Percentiles rank a stretch among this genome's conserved stretches.
Evolutionary conservation across 306 rosid genomes (phyloP).

Genomic region (Cucurbita argyrosperma): DNA sequence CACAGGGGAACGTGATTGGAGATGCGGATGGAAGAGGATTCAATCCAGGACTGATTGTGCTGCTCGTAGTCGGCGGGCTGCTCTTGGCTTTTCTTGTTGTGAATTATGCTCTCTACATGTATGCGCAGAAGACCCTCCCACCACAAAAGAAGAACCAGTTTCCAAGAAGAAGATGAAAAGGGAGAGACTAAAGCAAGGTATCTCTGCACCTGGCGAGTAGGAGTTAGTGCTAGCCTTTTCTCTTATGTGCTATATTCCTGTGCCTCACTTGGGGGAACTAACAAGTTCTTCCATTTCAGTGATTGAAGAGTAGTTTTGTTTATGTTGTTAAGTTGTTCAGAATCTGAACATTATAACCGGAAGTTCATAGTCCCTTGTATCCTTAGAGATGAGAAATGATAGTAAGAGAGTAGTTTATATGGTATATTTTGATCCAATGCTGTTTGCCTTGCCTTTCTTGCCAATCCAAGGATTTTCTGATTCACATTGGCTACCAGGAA

Average conservation of each 20-base stretch:
- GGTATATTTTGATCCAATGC: not conserved
- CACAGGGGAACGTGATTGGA: slow-evolving; percentile 30
- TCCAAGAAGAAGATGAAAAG: slow-evolving; percentile 92
- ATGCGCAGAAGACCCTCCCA: slow-evolving; percentile 76
- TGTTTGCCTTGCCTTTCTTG: not conserved
- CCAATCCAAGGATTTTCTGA: not conserved
- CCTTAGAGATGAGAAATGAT: not conserved
- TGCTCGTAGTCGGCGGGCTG: slow-evolving; percentile 54
- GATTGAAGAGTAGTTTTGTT: not conserved
- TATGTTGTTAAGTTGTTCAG: not conserved
- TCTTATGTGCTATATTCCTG: not conserved
- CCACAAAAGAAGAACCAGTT: slow-evolving; percentile 74
- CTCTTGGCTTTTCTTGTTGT: slow-evolving; percentile 53
- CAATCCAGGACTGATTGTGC: slow-evolving; percentile 75
- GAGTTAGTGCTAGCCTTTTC: not conserved
- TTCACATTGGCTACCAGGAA: too few species aligned
- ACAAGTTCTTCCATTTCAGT: not conserved
- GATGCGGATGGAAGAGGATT: slow-evolving; percentile 50
- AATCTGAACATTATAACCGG: not conserved
- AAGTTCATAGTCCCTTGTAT: not conserved
- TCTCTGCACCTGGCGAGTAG: slow-evolving; percentile 95
- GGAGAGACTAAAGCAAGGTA: slow-evolving; percentile 91
- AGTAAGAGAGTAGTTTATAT: not conserved
- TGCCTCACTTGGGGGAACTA: not conserved
- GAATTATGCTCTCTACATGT: slow-evolving; percentile 49